A percentile compares a stretch with the other conserved stretches of the same genome.
Conservation (phyloP, 805 yeast species). For the Yamadazyma laniorum region DNA sequence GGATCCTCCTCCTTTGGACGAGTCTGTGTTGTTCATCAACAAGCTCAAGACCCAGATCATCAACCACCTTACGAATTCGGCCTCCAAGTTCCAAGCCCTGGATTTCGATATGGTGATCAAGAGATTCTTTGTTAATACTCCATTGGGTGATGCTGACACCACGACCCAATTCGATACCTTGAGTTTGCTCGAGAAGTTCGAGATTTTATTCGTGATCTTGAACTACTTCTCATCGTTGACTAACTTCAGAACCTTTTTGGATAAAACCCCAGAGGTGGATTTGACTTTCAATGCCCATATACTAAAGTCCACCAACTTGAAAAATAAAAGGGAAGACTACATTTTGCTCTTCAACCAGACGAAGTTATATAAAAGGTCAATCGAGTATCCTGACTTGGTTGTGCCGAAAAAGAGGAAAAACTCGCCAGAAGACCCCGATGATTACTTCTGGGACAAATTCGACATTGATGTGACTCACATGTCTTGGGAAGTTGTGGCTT, state of each 20-base stretch:
- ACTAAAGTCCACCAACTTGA: conserved; percentile 9
- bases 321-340: conserved; percentile 25
- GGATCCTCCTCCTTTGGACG: conserved; percentile 33
- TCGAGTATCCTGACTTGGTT: conserved; percentile 22
- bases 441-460: conserved; percentile 26
- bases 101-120: conserved; percentile 13
- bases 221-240: conserved; percentile 42
- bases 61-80: conserved; percentile 37
- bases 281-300: conserved; percentile 6
- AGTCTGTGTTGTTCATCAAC: conserved; percentile 36
- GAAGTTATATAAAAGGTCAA: conserved; percentile 46
- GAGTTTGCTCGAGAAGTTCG: conserved; percentile 46
- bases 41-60: conserved; percentile 45
- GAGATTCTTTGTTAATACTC: conserved; percentile 10
- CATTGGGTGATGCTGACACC: conserved; percentile 15
- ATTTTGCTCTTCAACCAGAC: conserved; percentile 48
- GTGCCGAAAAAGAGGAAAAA: conserved; percentile 37
- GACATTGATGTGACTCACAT: conserved; percentile 24
- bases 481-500: conserved; percentile 29
- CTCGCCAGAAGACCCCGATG: conserved; percentile 34
- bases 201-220: conserved; percentile 46
- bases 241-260: conserved; percentile 48
- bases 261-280: conserved; percentile 31
- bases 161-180: conserved; percentile 38
- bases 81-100: conserved; percentile 6